These are phyloP conservation scores for Litsea cubeba DNA, from an alignment of 164 flowering plant species.

Conservation along the genomic window DNA sequence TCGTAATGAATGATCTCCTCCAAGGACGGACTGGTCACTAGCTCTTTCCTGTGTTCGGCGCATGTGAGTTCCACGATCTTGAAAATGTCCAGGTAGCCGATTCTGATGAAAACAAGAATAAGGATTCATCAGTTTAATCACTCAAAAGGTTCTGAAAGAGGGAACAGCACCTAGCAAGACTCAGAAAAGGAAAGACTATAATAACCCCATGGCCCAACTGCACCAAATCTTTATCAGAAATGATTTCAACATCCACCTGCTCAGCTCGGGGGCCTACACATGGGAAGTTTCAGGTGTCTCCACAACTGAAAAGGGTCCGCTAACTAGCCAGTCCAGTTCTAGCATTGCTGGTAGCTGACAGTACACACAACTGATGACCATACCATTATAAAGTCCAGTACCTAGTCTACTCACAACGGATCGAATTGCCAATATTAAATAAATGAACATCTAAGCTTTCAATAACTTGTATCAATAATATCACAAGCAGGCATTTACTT, in stretches of 20 bases:
- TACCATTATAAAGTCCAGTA: background rate
- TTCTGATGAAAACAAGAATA: slow-evolving; percentile 40
- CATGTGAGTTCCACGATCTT: slow-evolving; percentile 92
- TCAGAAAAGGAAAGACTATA: too few relatives aligned
- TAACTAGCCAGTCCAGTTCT: background rate
- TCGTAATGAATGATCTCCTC: slow-evolving; percentile 94
- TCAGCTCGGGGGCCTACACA: background rate
- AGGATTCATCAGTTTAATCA: slow-evolving; percentile 8
- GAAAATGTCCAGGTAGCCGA: slow-evolving; percentile 85
- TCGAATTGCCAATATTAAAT: background rate
- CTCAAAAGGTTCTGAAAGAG: background rate
- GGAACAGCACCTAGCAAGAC: background rate
- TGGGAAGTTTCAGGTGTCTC: background rate
- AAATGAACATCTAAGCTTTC: background rate
- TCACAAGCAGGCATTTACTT: too few relatives aligned
- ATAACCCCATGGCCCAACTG: background rate
- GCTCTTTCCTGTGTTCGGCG: slow-evolving; percentile 61
- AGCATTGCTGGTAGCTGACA: too few relatives aligned
- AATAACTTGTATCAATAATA: background rate
- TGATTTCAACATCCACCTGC: too few relatives aligned
- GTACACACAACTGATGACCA: too few relatives aligned
- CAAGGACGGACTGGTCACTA: slow-evolving; percentile 72
- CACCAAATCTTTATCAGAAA: background rate
- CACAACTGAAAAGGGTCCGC: background rate
- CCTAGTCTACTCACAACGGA: background rate